Base-by-base conservation (phyloP, 2,329 filamentous ascomycete species). In the Monosporascus sp. region DNA sequence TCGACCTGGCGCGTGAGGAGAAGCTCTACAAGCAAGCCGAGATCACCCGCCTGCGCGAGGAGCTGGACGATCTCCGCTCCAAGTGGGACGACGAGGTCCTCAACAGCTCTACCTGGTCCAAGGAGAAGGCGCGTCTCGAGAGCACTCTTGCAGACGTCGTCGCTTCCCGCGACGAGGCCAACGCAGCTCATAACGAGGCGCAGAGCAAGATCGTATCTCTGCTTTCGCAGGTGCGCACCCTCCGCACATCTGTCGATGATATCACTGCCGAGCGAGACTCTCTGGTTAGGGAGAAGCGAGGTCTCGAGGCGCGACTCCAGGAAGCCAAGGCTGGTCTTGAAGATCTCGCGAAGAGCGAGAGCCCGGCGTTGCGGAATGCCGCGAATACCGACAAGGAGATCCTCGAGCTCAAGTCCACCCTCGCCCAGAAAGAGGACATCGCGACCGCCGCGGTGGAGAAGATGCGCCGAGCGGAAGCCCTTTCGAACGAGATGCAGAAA, bases 71-170 rank as follows among this genome's bases (percentile, higher is more conserved):
- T 64, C 81, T 97, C 54, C 86, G 94, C 60, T 91, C 87, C 62
- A 97, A 97, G 74, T 97, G 94, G 93, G 94, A 99, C 65, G 91
- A 97, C 64, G 93, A 99, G 73, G 91, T 97, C 11, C 83, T 97
- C 62, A 97, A 97, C 74, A 96, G 91, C 71, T 96, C 91, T 17
- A 96, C 93, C 1, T 97, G 94, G 92, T 92, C 92, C 14, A 99
- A 99, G 76, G 93, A 99, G 74, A 97, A 97, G 77, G 83, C 91
- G 17, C 87, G 93, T 17, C 80, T 99, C 41, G 93, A 97, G 69
- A 85, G 91, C 56, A 95, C 91, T 5, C 79, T 99, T 52, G 86
- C 93, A 49, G 91, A 97, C 68, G 83, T 97, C 34, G 88, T 89
- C 11, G 86, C 90, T 48, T 96, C 91, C n/a, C 86, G 93, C 3